phyloP scores from a whole-genome alignment of 2,329 filamentous ascomycete genomes.

The Zopfia rhizophila region DNA sequence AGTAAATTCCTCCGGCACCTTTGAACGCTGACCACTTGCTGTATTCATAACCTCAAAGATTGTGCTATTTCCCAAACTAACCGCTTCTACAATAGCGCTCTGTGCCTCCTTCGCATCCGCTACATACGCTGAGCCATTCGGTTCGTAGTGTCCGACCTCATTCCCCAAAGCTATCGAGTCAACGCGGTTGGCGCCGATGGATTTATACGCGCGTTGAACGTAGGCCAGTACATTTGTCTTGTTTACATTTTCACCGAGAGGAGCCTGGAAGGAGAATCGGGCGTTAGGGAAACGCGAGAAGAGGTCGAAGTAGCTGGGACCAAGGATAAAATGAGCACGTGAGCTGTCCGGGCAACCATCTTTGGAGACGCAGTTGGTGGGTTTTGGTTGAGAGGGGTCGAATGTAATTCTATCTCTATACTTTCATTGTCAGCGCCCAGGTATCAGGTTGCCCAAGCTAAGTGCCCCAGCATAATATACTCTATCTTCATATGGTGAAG shows the following conservation, averaged over 20 bases:
- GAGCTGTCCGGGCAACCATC: not conserved
- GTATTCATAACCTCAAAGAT: slow-evolving; percentile 9
- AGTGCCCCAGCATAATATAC: too few relatives aligned
- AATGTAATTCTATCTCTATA: slow-evolving; percentile 11
- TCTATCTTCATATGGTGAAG: too few relatives aligned
- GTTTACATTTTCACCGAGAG: slow-evolving; percentile 1
- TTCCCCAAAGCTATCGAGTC: slow-evolving; percentile 4
- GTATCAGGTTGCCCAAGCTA: too few relatives aligned
- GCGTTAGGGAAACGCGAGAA: not conserved
- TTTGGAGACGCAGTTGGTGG: slow-evolving; percentile 2
- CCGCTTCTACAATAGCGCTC: not conserved
- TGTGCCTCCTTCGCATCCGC: not conserved
- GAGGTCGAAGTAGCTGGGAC: not conserved
- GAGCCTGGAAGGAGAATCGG: not conserved
- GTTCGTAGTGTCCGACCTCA: slow-evolving; percentile 2
- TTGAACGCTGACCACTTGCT: too few relatives aligned
- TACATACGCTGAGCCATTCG: not conserved
- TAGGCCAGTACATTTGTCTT: slow-evolving; percentile 2
- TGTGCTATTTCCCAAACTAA: not conserved
- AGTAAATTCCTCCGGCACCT: not conserved
- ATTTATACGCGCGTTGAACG: slow-evolving; percentile 7
- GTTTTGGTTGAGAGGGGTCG: slow-evolving; percentile 4
- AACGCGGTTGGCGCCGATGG: slow-evolving; percentile 5
- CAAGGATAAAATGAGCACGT: not conserved
- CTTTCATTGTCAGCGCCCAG: not conserved